These are phyloP conservation scores for Sporopachydermia cereana DNA, from an alignment of 1,139 yeast species.

Conservation along the genomic window DNA sequence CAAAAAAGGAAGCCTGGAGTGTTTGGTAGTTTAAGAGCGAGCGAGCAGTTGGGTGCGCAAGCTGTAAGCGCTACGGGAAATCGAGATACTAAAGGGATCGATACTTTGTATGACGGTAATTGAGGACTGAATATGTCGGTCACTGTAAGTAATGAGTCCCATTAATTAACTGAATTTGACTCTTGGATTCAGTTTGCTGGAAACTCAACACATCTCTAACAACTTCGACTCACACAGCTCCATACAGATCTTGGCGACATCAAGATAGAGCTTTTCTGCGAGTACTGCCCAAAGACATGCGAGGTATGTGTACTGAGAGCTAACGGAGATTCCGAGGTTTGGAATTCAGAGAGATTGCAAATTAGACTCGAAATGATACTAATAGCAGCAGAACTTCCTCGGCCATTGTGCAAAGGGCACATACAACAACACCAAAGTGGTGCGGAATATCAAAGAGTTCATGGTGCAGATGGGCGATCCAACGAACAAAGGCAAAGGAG, in stretches of 20 bases:
- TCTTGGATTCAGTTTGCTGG: no score
- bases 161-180: no score
- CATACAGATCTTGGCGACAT: constrained; percentile 31
- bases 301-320: constrained; percentile 20
- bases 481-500: constrained; percentile 39
- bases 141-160: not conserved
- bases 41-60: no score
- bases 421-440: constrained; percentile 29
- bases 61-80: no score
- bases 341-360: no score
- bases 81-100: not conserved
- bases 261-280: constrained; percentile 30
- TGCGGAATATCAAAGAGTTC: constrained; percentile 34
- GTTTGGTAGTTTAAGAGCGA: no score
- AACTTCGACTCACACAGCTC: no score
- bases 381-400: constrained; percentile 30
- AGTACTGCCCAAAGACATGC: constrained; percentile 27
- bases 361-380: no score
- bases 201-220: no score
- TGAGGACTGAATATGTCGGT: not conserved
- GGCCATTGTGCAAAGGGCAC: constrained; percentile 39
- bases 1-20: no score
- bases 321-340: no score
- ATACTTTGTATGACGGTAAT: not conserved
- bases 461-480: constrained; percentile 43